Evolutionary conservation across 1,284 basidiomycete species (phyloP).

Genomic region (Boletus semigastroideus): DNA sequence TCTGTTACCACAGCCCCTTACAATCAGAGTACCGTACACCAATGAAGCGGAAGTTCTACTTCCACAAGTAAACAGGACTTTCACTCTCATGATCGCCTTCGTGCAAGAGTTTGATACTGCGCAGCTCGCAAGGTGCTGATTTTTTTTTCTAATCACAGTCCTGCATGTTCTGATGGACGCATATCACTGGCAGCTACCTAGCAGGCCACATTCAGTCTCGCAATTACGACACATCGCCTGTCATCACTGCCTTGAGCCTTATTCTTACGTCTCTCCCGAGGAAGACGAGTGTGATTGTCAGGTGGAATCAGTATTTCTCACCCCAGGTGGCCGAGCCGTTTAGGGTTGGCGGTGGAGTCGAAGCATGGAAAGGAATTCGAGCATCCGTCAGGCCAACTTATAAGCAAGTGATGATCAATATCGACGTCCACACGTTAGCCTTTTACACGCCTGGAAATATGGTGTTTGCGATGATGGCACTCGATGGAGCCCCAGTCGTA

Average conservation of each 20-base stretch:
- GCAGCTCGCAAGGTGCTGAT: not conserved
- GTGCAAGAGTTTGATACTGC: not conserved
- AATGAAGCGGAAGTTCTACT: not conserved
- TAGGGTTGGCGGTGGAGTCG: not conserved
- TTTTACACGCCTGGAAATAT: not conserved
- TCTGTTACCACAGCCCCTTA: not conserved
- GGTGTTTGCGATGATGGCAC: not conserved
- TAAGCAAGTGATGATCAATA: slow-evolving; percentile 3
- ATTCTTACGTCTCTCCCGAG: not conserved
- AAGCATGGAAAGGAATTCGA: not conserved
- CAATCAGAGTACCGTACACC: not conserved
- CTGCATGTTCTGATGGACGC: not conserved
- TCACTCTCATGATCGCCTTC: not conserved
- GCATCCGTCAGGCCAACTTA: not conserved
- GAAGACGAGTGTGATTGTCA: not conserved
- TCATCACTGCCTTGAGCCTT: not conserved
- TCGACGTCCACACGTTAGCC: not conserved
- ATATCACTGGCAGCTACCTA: not conserved
- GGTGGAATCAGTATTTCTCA: not conserved
- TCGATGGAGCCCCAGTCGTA: not conserved
- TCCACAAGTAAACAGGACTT: not conserved
- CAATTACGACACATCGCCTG: not conserved
- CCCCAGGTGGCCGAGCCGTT: not conserved
- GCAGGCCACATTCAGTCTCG: not conserved
- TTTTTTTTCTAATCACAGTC: not conserved